phyloP scores from a whole-genome alignment of 2,329 filamentous ascomycete genomes.

The Fusarium phyllophilum region DNA sequence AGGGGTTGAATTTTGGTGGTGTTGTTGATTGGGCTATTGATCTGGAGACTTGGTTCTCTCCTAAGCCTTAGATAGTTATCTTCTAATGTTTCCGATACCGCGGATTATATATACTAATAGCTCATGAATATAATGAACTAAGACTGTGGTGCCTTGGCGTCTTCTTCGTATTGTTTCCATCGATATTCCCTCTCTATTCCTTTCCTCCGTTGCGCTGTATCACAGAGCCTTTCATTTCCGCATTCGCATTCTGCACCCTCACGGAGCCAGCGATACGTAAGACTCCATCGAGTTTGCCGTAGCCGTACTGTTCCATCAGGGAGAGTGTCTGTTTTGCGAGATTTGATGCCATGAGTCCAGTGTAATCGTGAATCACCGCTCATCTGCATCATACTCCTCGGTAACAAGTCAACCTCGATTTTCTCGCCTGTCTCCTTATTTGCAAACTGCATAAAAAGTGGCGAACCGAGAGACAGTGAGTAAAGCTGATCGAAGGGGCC shows the following conservation, averaged over 20 bases:
- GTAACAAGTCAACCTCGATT: constrained; percentile 58
- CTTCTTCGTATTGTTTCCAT: constrained; percentile 54
- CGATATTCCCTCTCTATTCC: constrained; percentile 62
- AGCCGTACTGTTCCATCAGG: constrained; percentile 56
- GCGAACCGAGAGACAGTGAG: constrained; percentile 54
- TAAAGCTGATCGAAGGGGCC: constrained; percentile 57
- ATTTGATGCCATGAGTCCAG: constrained; percentile 66
- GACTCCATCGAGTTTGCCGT: constrained; percentile 61
- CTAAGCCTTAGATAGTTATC: constrained; percentile 18
- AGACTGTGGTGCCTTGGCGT: constrained; percentile 7
- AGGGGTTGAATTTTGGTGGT: constrained; percentile 45
- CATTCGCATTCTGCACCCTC: constrained; percentile 60
- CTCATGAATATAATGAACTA: constrained; percentile 12
- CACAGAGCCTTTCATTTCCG: constrained; percentile 60
- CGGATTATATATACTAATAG: constrained; percentile 1
- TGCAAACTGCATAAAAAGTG: constrained; percentile 58
- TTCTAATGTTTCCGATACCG: background rate
- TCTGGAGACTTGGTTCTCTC: constrained; percentile 40
- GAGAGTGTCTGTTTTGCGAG: constrained; percentile 62
- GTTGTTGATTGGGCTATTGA: constrained; percentile 48
- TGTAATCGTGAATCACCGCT: constrained; percentile 60
- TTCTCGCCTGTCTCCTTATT: constrained; percentile 41
- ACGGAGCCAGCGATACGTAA: constrained; percentile 65
- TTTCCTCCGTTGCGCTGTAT: constrained; percentile 58
- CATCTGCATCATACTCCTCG: constrained; percentile 63